These are phyloP conservation scores for Ramularia collo-cygni DNA, from an alignment of 2,329 filamentous ascomycete species.

Conservation along the genomic window DNA sequence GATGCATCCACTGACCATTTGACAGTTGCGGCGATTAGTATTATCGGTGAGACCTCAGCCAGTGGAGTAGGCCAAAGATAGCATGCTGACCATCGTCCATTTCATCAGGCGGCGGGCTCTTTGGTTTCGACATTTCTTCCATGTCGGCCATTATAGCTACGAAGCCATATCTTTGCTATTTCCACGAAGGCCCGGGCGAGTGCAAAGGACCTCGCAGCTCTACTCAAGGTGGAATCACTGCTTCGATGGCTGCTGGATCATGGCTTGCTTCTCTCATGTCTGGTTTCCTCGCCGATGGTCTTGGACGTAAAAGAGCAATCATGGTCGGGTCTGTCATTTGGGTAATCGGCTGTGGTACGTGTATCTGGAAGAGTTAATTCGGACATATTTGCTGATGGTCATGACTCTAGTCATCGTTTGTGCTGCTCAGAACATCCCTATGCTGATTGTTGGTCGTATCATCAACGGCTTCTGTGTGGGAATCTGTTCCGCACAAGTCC, in stretches of 20 bases:
- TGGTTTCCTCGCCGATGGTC: slow-evolving; percentile 51
- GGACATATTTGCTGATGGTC: too few species aligned
- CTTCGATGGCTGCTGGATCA: slow-evolving; percentile 64
- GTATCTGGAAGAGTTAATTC: too few species aligned
- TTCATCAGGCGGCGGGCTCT: too few species aligned
- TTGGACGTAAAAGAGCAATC: slow-evolving; percentile 49
- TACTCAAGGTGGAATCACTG: slow-evolving; percentile 62
- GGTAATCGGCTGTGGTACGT: slow-evolving; percentile 53
- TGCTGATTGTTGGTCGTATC: slow-evolving; percentile 65
- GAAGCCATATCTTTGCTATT: slow-evolving; percentile 64
- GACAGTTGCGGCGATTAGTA: too few species aligned
- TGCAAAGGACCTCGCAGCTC: slow-evolving; percentile 49
- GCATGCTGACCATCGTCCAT: too few species aligned
- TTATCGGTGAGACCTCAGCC: too few species aligned
- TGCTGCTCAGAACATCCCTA: slow-evolving; percentile 58
- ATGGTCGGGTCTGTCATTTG: slow-evolving; percentile 38
- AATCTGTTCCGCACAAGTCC: slow-evolving; percentile 63
- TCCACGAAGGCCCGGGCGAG: slow-evolving; percentile 48
- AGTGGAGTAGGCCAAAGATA: too few species aligned
- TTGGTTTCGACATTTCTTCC: slow-evolving; percentile 72
- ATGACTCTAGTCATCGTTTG: slow-evolving; percentile 46
- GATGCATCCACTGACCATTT: too few species aligned
- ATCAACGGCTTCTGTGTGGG: slow-evolving; percentile 69
- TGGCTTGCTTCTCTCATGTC: slow-evolving; percentile 58
- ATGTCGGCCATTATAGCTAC: slow-evolving; percentile 61